phyloP scores from a whole-genome alignment of 2,329 filamentous ascomycete genomes.

The Penicillium rolfsii region DNA sequence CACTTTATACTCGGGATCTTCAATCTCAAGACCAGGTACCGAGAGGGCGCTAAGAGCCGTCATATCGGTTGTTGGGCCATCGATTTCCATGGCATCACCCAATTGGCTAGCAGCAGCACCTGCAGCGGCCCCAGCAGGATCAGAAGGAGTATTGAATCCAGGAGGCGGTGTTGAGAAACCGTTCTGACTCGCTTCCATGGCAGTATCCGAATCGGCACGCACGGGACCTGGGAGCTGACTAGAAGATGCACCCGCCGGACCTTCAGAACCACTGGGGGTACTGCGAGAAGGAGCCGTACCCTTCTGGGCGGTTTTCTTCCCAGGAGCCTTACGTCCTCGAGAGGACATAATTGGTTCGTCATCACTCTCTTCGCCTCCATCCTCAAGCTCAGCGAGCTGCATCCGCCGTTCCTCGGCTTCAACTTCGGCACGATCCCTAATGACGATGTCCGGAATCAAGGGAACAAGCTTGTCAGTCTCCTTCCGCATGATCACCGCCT shows the following conservation, averaged over 20 bases:
- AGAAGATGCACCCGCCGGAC: slow-evolving; percentile 64
- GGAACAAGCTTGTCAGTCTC: slow-evolving; percentile 96
- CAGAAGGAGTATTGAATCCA: slow-evolving; percentile 76
- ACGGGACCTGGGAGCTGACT: slow-evolving; percentile 54
- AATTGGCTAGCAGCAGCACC: slow-evolving; percentile 71
- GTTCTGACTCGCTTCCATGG: slow-evolving; percentile 74
- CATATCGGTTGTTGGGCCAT: slow-evolving; percentile 68
- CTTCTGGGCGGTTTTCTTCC: slow-evolving; percentile 71
- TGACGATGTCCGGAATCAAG: slow-evolving; percentile 87
- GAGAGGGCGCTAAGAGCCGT: slow-evolving; percentile 69
- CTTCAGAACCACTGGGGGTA: slow-evolving; percentile 74
- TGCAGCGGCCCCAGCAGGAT: slow-evolving; percentile 67
- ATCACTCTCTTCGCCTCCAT: slow-evolving; percentile 87
- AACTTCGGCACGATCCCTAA: slow-evolving; percentile 89
- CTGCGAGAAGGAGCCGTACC: slow-evolving; percentile 67
- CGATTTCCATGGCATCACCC: slow-evolving; percentile 83
- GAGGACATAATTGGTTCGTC: slow-evolving; percentile 99
- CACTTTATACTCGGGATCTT: slow-evolving; percentile 89
- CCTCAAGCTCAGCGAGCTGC: slow-evolving; percentile 74
- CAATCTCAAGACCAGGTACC: slow-evolving; percentile 77
- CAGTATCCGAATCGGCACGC: slow-evolving; percentile 72
- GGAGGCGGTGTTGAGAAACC: slow-evolving; percentile 82
- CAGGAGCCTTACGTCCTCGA: slow-evolving; percentile 82
- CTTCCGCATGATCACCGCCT: slow-evolving; percentile 94
- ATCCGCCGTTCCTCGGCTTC: slow-evolving; percentile 82